phyloP scores from a whole-genome alignment of 805 yeast genomes.

The Metschnikowia bowlesiae region DNA sequence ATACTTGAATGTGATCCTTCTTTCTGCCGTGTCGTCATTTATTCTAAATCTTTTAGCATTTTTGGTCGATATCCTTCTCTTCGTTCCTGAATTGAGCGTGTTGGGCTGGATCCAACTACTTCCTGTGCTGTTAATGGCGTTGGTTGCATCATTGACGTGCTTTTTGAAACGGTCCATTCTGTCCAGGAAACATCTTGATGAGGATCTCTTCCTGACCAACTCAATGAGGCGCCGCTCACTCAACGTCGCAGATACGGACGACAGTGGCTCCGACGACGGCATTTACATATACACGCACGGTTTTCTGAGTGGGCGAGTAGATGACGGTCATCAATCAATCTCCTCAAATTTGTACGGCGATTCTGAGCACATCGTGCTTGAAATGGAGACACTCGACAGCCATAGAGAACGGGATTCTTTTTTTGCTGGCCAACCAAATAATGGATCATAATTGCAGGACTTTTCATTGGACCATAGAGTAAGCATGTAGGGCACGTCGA shows the following conservation, averaged over 20 bases:
- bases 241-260: slow-evolving; percentile 17
- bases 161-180: slow-evolving; percentile 65
- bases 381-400: neutral
- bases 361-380: neutral
- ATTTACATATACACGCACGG: slow-evolving; percentile 42
- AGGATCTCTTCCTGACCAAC: slow-evolving; percentile 11
- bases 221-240: slow-evolving; percentile 7
- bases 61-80: slow-evolving; percentile 74
- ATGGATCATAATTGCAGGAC: neutral
- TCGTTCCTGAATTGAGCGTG: slow-evolving; percentile 71
- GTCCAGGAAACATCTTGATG: slow-evolving; percentile 42
- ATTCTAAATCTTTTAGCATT: slow-evolving; percentile 68
- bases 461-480: neutral
- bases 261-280: slow-evolving; percentile 40
- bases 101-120: slow-evolving; percentile 81
- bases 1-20: slow-evolving; percentile 48
- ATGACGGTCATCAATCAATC: neutral
- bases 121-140: slow-evolving; percentile 60
- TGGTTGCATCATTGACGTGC: slow-evolving; percentile 63
- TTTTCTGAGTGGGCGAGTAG: slow-evolving; percentile 24
- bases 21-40: slow-evolving; percentile 65
- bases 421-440: neutral
- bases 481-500: neutral
- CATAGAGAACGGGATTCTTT: neutral
- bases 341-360: neutral